A percentile compares a stretch with the other conserved stretches of the same genome.
These are phyloP conservation scores for Kwoniella sp. DNA, from an alignment of 768 basidiomycete genomes.

Conservation along the genomic window DNA sequence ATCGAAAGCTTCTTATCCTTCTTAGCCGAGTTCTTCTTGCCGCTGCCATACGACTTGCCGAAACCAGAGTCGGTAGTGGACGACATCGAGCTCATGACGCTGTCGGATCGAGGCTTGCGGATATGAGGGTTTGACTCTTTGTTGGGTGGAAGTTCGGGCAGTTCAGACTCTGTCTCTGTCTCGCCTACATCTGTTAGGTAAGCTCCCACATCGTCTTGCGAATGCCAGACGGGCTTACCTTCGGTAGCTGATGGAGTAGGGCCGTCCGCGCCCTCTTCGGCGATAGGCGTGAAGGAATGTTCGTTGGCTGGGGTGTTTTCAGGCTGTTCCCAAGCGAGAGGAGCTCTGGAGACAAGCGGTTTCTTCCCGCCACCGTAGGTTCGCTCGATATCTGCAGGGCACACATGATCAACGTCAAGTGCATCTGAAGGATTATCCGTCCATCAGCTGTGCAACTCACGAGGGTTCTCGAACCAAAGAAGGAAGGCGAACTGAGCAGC, in stretches of 20 bases:
- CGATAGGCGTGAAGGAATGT: slow-evolving; percentile 15
- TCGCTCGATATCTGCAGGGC: slow-evolving; percentile 75
- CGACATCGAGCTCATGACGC: slow-evolving; percentile 29
- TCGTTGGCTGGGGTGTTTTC: slow-evolving; percentile 9
- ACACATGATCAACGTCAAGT: not conserved
- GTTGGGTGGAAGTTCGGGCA: slow-evolving; percentile 38
- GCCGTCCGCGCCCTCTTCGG: slow-evolving; percentile 17
- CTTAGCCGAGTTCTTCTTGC: slow-evolving; percentile 15
- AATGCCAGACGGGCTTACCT: too few species aligned
- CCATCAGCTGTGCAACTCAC: slow-evolving; percentile 60
- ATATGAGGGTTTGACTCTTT: slow-evolving; percentile 8
- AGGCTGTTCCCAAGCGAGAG: slow-evolving; percentile 53
- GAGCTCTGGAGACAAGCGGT: slow-evolving; percentile 80
- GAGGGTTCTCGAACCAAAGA: slow-evolving; percentile 94
- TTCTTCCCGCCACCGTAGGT: slow-evolving; percentile 86
- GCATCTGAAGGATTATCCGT: not conserved
- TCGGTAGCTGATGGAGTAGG: slow-evolving; percentile 52
- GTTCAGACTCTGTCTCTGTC: slow-evolving; percentile 48
- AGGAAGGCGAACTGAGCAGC: slow-evolving; percentile 96
- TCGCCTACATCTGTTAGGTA: slow-evolving; percentile 34
- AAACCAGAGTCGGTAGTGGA: slow-evolving; percentile 8
- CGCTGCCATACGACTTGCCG: slow-evolving; percentile 14
- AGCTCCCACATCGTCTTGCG: not conserved
- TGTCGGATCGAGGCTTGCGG: slow-evolving; percentile 39
- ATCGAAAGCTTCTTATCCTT: slow-evolving; percentile 62